phyloP scores from a whole-genome alignment of 2,329 filamentous ascomycete species.

The Scopulariopsis brevicaulis region DNA sequence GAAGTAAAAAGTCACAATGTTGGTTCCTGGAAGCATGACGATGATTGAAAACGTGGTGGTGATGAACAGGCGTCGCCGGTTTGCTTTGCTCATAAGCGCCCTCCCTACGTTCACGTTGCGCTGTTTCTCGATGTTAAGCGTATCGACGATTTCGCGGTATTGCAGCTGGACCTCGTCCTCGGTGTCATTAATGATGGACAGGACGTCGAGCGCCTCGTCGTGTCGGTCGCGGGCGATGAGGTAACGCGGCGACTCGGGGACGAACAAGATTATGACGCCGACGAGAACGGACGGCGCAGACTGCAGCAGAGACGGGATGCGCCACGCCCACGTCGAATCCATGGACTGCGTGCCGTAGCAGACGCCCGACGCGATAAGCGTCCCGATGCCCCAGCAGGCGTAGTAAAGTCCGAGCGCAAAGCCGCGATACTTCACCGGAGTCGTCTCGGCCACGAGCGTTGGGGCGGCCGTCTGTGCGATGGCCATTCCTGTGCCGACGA shows the following conservation, averaged over 20 bases:
- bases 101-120: neutral
- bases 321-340: constrained; percentile 11
- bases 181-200: neutral
- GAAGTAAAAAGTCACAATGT: constrained; percentile 8
- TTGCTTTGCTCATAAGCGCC: neutral
- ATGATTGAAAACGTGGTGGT: neutral
- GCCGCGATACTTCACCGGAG: constrained; percentile 17
- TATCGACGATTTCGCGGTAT: neutral
- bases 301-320: constrained; percentile 12
- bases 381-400: neutral
- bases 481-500: constrained; percentile 32
- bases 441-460: constrained; percentile 37
- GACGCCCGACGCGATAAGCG: neutral
- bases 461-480: constrained; percentile 29
- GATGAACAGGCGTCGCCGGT: neutral
- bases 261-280: constrained; percentile 12
- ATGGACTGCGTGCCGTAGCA: constrained; percentile 8
- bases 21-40: neutral
- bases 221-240: constrained; percentile 9
- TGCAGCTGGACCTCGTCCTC: neutral
- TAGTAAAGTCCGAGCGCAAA: constrained; percentile 11
- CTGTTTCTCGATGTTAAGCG: neutral
- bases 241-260: constrained; percentile 23
- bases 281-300: constrained; percentile 5
- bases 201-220: constrained; percentile 1